Percentiles rank a stretch among this genome's conserved stretches.
phyloP scores from a whole-genome alignment of 352 stramenopile genomes.

The Saprolegnia diclina region DNA sequence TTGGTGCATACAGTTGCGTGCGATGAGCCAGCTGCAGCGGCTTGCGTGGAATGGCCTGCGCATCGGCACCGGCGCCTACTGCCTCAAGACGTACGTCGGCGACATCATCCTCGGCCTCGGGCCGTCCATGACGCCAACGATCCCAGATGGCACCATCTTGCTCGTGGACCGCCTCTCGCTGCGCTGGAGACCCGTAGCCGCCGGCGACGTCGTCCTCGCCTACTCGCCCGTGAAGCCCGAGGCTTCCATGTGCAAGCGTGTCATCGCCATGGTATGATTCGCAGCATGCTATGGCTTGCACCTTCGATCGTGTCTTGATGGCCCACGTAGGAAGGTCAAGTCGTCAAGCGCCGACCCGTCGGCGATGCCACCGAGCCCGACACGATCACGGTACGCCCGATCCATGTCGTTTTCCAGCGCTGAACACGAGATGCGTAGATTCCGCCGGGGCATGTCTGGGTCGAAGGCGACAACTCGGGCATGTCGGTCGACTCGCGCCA shows the following conservation, averaged over 20 bases:
- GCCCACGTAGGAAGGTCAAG: conserved; percentile 59
- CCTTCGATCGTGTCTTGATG: neutral
- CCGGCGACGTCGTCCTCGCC: conserved; percentile 78
- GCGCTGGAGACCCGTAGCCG: conserved; percentile 54
- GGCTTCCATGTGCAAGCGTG: conserved; percentile 80
- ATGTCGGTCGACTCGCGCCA: conserved; percentile 92
- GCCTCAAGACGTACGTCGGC: conserved; percentile 58
- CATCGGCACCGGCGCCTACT: conserved; percentile 34
- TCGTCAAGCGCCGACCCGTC: conserved; percentile 71
- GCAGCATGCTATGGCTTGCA: neutral
- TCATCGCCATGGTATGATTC: conserved; percentile 61
- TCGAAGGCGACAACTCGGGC: conserved; percentile 94
- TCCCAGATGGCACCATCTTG: conserved; percentile 76
- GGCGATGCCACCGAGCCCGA: conserved; percentile 48
- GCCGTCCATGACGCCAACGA: conserved; percentile 72
- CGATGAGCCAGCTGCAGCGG: neutral
- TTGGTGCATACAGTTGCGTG: neutral
- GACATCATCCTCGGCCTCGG: conserved; percentile 83
- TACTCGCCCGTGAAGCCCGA: conserved; percentile 66
- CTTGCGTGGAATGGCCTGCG: conserved; percentile 10
- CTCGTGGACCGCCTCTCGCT: conserved; percentile 73
- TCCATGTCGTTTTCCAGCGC: neutral
- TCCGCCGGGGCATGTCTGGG: conserved; percentile 92
- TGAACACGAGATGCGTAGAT: conserved; percentile 34
- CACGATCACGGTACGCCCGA: conserved; percentile 32